A percentile compares a stretch with the other conserved stretches of the same genome.
Evolutionary conservation across 1,284 basidiomycete species (phyloP).

Genomic region (Serendipita sp.): DNA sequence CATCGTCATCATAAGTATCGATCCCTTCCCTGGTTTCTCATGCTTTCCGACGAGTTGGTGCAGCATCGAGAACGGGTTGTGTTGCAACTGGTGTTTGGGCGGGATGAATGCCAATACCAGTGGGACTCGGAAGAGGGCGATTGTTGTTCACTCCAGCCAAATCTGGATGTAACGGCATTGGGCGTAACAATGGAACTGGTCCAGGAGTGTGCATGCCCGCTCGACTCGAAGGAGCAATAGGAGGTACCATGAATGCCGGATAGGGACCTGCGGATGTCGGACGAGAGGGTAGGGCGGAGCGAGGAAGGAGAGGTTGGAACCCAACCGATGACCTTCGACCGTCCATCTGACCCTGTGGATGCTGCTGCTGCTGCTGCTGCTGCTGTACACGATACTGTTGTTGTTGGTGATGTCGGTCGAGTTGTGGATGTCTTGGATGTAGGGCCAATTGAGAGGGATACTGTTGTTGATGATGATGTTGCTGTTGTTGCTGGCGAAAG

Average conservation of each 20-base stretch:
- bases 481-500: slow-evolving; percentile 46
- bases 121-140: not conserved
- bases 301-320: slow-evolving; percentile 12
- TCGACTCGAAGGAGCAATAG: not conserved
- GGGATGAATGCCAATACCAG: slow-evolving; percentile 15
- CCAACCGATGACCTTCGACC: slow-evolving; percentile 19
- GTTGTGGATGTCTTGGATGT: not conserved
- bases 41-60: not conserved
- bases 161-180: too few species aligned
- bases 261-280: not conserved
- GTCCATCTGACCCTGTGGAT: slow-evolving; percentile 18
- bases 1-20: too few species aligned
- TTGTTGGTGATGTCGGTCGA: not conserved
- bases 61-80: not conserved
- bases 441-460: slow-evolving; percentile 9
- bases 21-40: too few species aligned
- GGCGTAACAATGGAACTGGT: too few species aligned
- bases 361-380: slow-evolving; percentile 12
- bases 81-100: slow-evolving; percentile 19
- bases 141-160: too few species aligned
- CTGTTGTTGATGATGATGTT: slow-evolving; percentile 19
- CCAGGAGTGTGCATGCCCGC: not conserved
- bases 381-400: not conserved
- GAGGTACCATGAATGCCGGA: slow-evolving; percentile 2
- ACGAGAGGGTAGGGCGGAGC: not conserved